These are phyloP conservation scores for Fragaria iinumae DNA, from an alignment of 306 rosid species.

Conservation along the genomic window DNA sequence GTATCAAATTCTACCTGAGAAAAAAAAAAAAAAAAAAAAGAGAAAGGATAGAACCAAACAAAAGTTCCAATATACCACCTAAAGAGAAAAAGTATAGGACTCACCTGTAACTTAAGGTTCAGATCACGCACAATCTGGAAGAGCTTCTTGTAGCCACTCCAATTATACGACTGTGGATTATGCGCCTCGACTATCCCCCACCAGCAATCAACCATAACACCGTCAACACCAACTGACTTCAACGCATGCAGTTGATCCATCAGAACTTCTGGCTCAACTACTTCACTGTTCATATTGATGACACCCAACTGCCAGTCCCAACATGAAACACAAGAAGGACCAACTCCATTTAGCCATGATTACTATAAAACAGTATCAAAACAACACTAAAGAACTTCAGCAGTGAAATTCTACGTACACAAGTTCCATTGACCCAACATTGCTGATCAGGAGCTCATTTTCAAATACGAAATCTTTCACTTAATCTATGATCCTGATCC, in stretches of 20 bases:
- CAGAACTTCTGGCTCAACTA: conserved; percentile 68
- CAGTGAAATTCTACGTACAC: too few species aligned
- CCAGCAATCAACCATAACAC: conserved; percentile 90
- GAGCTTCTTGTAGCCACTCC: conserved; percentile 78
- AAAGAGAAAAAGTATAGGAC: conserved; percentile 11
- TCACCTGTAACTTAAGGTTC: conserved; percentile 74
- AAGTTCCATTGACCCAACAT: neutral
- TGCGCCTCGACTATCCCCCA: conserved; percentile 91
- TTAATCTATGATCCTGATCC: neutral
- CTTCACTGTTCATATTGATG: conserved; percentile 62
- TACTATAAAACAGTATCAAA: conserved; percentile 3
- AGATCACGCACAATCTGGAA: conserved; percentile 76
- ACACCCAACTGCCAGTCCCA: conserved; percentile 61
- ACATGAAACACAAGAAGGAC: conserved; percentile 20
- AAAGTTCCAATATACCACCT: neutral
- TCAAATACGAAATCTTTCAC: neutral
- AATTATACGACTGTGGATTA: conserved; percentile 67
- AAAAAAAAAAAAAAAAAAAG: neutral
- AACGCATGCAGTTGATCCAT: conserved; percentile 55
- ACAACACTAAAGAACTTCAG: neutral
- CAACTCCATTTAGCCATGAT: neutral
- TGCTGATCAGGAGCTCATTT: neutral
- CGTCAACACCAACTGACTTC: conserved; percentile 73
- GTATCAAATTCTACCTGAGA: neutral
- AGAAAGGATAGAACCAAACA: neutral